Evolutionary conservation across 768 basidiomycete species (phyloP).

Genomic region (Gyrodon lividus): DNA sequence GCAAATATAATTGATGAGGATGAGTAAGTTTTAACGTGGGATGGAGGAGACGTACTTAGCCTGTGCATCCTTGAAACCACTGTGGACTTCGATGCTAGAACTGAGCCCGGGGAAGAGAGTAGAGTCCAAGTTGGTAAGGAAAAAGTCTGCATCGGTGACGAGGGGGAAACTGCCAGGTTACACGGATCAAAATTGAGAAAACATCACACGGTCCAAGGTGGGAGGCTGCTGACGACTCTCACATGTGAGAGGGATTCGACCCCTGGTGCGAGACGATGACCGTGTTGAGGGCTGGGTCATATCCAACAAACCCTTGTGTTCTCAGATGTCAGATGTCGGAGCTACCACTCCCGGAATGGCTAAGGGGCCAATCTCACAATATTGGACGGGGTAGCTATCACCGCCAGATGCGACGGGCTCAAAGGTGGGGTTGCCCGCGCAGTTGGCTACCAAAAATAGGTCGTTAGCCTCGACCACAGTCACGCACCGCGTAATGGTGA

Average conservation of each 20-base stretch:
- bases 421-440: conserved; percentile 43
- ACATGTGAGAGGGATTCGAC: conserved; percentile 26
- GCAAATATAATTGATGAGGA: conserved; percentile 18
- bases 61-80: conserved; percentile 46
- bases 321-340: background rate
- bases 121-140: conserved; percentile 32
- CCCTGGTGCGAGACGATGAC: conserved; percentile 38
- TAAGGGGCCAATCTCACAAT: conserved; percentile 39
- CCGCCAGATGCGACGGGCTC: conserved; percentile 45
- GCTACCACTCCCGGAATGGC: conserved; percentile 17
- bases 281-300: conserved; percentile 33
- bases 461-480: conserved; percentile 13
- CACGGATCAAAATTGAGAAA: conserved; percentile 7
- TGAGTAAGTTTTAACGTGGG: background rate
- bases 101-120: conserved; percentile 47
- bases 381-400: conserved; percentile 39
- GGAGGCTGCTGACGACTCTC: conserved; percentile 27
- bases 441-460: conserved; percentile 30
- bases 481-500: too few relatives aligned
- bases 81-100: conserved; percentile 40
- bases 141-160: conserved; percentile 40
- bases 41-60: conserved; percentile 33
- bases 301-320: conserved; percentile 51
- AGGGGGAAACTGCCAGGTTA: conserved; percentile 28
- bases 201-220: conserved; percentile 36